Base-by-base conservation (phyloP, 306 rosid genomes). In the Cucurbita argyrosperma region DNA sequence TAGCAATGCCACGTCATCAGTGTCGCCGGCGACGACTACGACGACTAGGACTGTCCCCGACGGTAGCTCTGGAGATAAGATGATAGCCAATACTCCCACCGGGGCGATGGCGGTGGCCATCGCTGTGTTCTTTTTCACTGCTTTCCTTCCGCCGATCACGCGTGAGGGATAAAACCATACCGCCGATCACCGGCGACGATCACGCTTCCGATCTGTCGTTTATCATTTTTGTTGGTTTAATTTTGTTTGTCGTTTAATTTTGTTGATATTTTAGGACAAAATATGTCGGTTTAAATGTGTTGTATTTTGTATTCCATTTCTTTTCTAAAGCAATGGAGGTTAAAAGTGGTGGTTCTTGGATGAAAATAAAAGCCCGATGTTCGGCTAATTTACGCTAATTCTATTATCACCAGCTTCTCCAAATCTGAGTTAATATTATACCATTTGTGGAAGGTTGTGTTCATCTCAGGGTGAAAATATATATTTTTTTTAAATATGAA, bases 81-180 rank as follows among this genome's bases (percentile, higher is more conserved):
- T 70, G n/a, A 79, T 50, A 38, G 77, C 93, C 5, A 72, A 59
- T 1, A 42, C 65, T 8, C 46, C 74, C 6, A 75, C 30, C 1
- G 74, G 76, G 1, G 15, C 83, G 19, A 19, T 79, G 81, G 84
- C 75, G 53, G 8, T 81, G 53, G 76, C 87, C 73, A 8, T 80
- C 21, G 23, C 76, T 26, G 19, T 85, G 42, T 10, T 65, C 5
- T 19, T 49, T 35, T 74, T 58, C 0, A 59, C 71, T 3, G 82
- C 85, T 4, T 53, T 84, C 54, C 75, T 40, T 77, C 58, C 43
- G 23, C 75, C 35, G 26, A 1, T 52, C 39, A 35, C 50, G 56
- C 30, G 3, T 64, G 54, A 63, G 56, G 64, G 2, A 13, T 67
- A 10, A 46, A 67, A 46, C 53, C 5, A 30, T 3, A 30, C 35